Evolutionary conservation across 371 early-diverging fungal species (phyloP).

Genomic region (Synchytrium microbalum): DNA sequence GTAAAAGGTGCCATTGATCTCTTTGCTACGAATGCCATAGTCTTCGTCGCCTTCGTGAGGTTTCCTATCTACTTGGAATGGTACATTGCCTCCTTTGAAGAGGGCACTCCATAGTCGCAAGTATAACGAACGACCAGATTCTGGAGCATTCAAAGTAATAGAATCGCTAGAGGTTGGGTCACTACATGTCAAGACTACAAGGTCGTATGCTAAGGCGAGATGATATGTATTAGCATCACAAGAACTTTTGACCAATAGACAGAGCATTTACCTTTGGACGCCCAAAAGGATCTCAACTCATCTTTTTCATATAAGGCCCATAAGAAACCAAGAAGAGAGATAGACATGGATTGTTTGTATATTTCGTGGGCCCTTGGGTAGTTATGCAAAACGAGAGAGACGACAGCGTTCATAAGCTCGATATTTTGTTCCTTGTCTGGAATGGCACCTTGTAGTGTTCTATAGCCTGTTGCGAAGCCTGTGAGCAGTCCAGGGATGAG

Average conservation of each 20-base stretch:
- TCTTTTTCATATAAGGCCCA: constrained; percentile 43
- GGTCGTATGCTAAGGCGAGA: constrained; percentile 42
- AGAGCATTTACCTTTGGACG: constrained; percentile 11
- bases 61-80: neutral
- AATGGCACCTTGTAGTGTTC: no score
- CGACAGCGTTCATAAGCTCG: no score
- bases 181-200: constrained; percentile 49
- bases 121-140: neutral
- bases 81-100: neutral
- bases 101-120: neutral
- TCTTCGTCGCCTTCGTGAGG: neutral
- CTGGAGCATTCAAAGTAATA: neutral
- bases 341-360: neutral
- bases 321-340: constrained; percentile 35
- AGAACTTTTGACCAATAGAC: neutral
- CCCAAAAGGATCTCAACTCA: constrained; percentile 19
- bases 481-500: no score
- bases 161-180: constrained; percentile 16
- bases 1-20: constrained; percentile 3
- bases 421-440: no score
- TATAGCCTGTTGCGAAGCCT: no score
- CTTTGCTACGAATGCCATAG: constrained; percentile 2
- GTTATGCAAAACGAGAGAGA: neutral
- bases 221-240: neutral
- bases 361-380: neutral